Conservation (phyloP, 345 rosid genomes). For the Noccaea caerulescens region DNA sequence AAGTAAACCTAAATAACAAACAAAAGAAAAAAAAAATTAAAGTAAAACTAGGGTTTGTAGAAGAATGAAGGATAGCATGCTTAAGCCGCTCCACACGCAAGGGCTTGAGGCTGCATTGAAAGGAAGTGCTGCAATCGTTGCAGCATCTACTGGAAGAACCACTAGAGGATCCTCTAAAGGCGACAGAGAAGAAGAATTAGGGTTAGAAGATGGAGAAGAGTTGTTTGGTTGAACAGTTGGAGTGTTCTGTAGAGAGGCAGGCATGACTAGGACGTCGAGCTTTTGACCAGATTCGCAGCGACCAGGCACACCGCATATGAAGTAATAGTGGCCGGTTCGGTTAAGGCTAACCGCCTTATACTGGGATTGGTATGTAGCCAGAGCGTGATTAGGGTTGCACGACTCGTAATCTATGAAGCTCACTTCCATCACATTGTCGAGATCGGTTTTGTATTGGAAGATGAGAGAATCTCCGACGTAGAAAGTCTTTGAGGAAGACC, state of each 20-base stretch:
- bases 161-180: conserved; percentile 31
- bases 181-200: not conserved
- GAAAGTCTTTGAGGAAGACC: conserved; percentile 43
- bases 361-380: conserved; percentile 25
- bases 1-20: conserved; percentile 16
- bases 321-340: conserved; percentile 34
- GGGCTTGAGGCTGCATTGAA: conserved; percentile 16
- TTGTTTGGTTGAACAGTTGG: not conserved
- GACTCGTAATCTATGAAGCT: conserved; percentile 24
- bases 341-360: conserved; percentile 20
- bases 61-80: conserved; percentile 23
- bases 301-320: conserved; percentile 37
- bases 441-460: conserved; percentile 23
- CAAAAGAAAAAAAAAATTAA: not conserved
- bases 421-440: conserved; percentile 26
- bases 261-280: conserved; percentile 34
- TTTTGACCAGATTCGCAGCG: conserved; percentile 39
- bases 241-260: conserved; percentile 16
- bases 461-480: conserved; percentile 34
- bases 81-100: conserved; percentile 19
- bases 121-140: conserved; percentile 32
- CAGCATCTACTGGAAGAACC: conserved; percentile 34
- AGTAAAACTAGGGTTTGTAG: conserved; percentile 12
- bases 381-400: conserved; percentile 20
- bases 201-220: conserved; percentile 3